Evolutionary conservation across 371 early-diverging fungal genomes (phyloP).

Genomic region (Racocetra persica): DNA sequence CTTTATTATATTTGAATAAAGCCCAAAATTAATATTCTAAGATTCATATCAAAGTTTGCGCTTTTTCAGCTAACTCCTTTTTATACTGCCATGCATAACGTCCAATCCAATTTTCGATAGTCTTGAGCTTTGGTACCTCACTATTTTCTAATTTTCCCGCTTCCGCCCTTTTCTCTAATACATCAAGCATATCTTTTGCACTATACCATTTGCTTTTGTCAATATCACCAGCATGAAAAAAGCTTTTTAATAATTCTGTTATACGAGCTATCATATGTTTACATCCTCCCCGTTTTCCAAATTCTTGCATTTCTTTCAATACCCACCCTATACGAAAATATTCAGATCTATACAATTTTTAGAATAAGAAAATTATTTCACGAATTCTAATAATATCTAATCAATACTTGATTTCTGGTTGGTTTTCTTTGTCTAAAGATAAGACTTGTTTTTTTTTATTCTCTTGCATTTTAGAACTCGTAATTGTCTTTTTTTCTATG

Average conservation of each 20-base stretch:
- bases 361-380: not conserved
- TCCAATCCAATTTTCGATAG: slow-evolving; percentile 4
- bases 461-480: too few species aligned
- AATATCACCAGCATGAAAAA: slow-evolving; percentile 4
- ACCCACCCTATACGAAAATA: not conserved
- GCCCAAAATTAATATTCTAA: too few species aligned
- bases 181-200: slow-evolving; percentile 14
- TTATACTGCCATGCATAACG: not conserved
- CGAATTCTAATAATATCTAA: too few species aligned
- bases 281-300: slow-evolving; percentile 6
- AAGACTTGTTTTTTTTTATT: too few species aligned
- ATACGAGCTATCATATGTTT: not conserved
- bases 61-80: not conserved
- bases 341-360: not conserved
- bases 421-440: too few species aligned
- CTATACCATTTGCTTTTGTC: slow-evolving; percentile 19
- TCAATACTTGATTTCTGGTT: too few species aligned
- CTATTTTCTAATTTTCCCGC: not conserved
- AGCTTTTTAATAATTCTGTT: slow-evolving; percentile 13
- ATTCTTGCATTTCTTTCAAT: slow-evolving; percentile 15
- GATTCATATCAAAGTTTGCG: not conserved
- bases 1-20: too few species aligned
- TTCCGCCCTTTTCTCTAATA: not conserved
- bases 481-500: too few species aligned
- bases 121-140: slow-evolving; percentile 10